These are phyloP conservation scores for Coleophoma crateriformis DNA, from an alignment of 2,329 filamentous ascomycete genomes.

Conservation along the genomic window DNA sequence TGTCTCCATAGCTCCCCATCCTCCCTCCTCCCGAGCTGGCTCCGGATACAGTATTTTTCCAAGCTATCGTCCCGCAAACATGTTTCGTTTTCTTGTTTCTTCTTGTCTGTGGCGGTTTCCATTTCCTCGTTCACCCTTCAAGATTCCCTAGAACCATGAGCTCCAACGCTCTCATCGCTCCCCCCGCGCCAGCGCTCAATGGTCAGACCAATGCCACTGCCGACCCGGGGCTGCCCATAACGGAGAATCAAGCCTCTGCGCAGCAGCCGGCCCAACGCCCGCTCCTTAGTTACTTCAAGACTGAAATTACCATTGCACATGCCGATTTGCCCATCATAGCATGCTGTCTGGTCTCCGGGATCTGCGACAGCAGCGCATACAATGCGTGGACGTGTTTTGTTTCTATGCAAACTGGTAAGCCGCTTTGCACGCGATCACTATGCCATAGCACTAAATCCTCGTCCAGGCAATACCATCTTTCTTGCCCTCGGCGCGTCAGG, in stretches of 20 bases:
- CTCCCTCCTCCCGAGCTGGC: too few species aligned
- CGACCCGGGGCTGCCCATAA: slow-evolving; percentile 7
- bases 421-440: not conserved
- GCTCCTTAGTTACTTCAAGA: slow-evolving; percentile 13
- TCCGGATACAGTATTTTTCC: too few species aligned
- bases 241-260: slow-evolving; percentile 6
- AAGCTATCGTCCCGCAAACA: too few species aligned
- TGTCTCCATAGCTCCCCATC: too few species aligned
- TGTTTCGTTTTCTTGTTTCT: too few species aligned
- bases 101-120: too few species aligned
- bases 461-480: slow-evolving; percentile 55
- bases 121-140: too few species aligned
- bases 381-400: slow-evolving; percentile 44
- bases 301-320: slow-evolving; percentile 23
- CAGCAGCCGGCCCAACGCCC: not conserved
- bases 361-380: slow-evolving; percentile 41
- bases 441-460: not conserved
- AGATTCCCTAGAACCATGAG: too few species aligned
- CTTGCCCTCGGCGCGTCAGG: slow-evolving; percentile 51
- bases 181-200: not conserved
- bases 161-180: too few species aligned
- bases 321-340: slow-evolving; percentile 31
- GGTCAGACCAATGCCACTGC: not conserved
- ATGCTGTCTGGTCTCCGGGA: slow-evolving; percentile 38
- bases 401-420: slow-evolving; percentile 44